Percentiles rank a stretch among this genome's conserved stretches.
phyloP scores from a whole-genome alignment of 2,329 filamentous ascomycete genomes.

The Didymella pinodella region DNA sequence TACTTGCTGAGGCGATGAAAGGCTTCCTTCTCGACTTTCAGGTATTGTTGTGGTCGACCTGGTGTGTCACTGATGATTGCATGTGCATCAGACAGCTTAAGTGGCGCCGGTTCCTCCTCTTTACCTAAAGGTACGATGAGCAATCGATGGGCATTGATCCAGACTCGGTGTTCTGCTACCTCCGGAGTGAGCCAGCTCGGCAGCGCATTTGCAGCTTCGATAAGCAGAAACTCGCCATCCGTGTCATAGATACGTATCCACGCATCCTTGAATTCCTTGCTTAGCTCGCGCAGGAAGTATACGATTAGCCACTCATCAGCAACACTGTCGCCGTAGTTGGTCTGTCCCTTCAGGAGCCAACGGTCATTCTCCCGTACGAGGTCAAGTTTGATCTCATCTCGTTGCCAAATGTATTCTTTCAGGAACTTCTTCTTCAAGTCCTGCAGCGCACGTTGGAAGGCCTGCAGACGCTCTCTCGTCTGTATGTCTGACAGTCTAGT shows the following conservation, averaged over 20 bases:
- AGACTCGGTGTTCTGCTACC: slow-evolving; percentile 84
- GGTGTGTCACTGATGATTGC: slow-evolving; percentile 65
- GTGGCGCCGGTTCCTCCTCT: slow-evolving; percentile 39
- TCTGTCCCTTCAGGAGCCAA: slow-evolving; percentile 74
- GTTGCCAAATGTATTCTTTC: slow-evolving; percentile 95
- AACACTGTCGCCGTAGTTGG: slow-evolving; percentile 91
- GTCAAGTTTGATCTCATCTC: slow-evolving; percentile 78
- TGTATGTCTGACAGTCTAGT: slow-evolving; percentile 62
- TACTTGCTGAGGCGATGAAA: slow-evolving; percentile 90
- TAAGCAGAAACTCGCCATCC: slow-evolving; percentile 93
- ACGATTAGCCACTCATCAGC: slow-evolving; percentile 98
- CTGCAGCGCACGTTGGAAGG: slow-evolving; percentile 73
- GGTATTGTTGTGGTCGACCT: slow-evolving; percentile 71
- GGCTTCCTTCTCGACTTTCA: slow-evolving; percentile 82
- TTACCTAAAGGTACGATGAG: slow-evolving; percentile 70
- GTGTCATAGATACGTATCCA: slow-evolving; percentile 87
- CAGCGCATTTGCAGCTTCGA: slow-evolving; percentile 88
- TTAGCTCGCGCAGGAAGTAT: slow-evolving; percentile 84
- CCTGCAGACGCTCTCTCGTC: slow-evolving; percentile 71
- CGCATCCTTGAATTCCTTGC: slow-evolving; percentile 72
- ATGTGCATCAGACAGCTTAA: slow-evolving; percentile 67
- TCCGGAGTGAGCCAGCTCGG: slow-evolving; percentile 93
- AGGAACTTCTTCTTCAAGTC: slow-evolving; percentile 70
- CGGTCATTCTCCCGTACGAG: slow-evolving; percentile 64
- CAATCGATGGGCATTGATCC: slow-evolving; percentile 82